These are phyloP conservation scores for Citeromyces hawaiiensis DNA, from an alignment of 1,139 yeast species.

Conservation along the genomic window DNA sequence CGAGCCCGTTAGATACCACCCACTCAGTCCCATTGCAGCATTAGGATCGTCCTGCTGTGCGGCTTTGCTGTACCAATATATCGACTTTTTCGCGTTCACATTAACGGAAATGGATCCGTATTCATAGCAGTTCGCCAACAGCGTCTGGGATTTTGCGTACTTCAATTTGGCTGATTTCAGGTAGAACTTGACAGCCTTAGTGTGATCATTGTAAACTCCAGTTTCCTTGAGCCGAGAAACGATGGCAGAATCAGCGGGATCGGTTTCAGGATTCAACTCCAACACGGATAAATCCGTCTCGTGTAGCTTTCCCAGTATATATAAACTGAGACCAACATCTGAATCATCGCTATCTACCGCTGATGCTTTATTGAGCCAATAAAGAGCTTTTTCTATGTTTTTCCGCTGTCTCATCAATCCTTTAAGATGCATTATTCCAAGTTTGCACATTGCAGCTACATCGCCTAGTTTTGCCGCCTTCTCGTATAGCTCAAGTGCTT, in stretches of 20 bases:
- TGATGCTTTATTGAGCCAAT: constrained; percentile 46
- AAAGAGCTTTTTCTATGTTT: constrained; percentile 32
- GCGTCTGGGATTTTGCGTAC: constrained; percentile 74
- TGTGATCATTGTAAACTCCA: constrained; percentile 24
- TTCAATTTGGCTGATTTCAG: constrained; percentile 66
- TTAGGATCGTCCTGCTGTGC: constrained; percentile 70
- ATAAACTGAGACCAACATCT: constrained; percentile 18
- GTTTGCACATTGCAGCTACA: constrained; percentile 51
- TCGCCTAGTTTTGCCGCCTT: constrained; percentile 46
- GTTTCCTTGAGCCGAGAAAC: constrained; percentile 18
- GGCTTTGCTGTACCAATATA: constrained; percentile 84
- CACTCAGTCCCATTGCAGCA: constrained; percentile 79
- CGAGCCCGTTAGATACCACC: constrained; percentile 87
- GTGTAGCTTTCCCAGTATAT: constrained; percentile 18
- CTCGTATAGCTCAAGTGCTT: constrained; percentile 38
- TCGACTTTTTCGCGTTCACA: constrained; percentile 54
- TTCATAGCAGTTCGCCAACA: constrained; percentile 80
- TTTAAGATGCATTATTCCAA: constrained; percentile 47
- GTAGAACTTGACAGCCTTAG: constrained; percentile 57
- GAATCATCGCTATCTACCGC: constrained; percentile 10
- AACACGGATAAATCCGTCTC: constrained; percentile 17
- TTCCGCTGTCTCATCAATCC: constrained; percentile 30
- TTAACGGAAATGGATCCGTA: constrained; percentile 43
- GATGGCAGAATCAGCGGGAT: constrained; percentile 14
- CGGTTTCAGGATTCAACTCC: constrained; percentile 9